Percentiles rank a stretch among this genome's conserved stretches.
These are phyloP conservation scores for Leishmania major DNA, from an alignment of 208 protist species.

Conservation along the genomic window DNA sequence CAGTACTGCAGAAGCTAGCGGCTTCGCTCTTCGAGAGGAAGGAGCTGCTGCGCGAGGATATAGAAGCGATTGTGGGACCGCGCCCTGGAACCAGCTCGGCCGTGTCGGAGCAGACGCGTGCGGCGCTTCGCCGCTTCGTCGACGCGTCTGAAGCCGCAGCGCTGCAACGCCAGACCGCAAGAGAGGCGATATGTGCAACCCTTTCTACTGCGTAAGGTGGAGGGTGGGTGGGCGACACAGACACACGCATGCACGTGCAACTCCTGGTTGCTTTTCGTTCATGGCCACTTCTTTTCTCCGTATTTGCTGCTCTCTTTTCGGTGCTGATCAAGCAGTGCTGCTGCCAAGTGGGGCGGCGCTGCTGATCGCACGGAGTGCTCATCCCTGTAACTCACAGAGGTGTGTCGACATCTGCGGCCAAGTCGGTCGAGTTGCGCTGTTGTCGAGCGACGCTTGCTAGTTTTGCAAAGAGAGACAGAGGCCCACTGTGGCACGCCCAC, in stretches of 20 bases:
- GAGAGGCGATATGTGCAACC: conserved; percentile 20
- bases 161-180: conserved; percentile 30
- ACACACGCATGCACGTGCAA: not conserved
- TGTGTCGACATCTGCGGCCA: not conserved
- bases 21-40: conserved; percentile 60
- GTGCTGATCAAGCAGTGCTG: not conserved
- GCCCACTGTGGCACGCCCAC: not conserved
- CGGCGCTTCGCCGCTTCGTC: conserved; percentile 56
- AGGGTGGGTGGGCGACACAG: not conserved
- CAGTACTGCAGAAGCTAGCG: conserved; percentile 46
- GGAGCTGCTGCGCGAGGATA: conserved; percentile 76
- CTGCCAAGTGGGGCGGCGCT: not conserved
- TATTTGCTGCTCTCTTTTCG: not conserved
- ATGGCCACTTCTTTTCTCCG: not conserved
- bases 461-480: not conserved
- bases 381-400: not conserved
- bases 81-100: conserved; percentile 20
- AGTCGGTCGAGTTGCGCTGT: not conserved
- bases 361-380: not conserved
- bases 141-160: conserved; percentile 47
- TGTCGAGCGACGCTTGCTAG: not conserved
- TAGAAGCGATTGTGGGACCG: conserved; percentile 61
- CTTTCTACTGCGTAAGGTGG: conserved; percentile 10
- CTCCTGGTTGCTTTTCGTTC: not conserved
- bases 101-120: conserved; percentile 43